Conservation (phyloP, 441 rosid species). For the Eutrema salsugineum region DNA sequence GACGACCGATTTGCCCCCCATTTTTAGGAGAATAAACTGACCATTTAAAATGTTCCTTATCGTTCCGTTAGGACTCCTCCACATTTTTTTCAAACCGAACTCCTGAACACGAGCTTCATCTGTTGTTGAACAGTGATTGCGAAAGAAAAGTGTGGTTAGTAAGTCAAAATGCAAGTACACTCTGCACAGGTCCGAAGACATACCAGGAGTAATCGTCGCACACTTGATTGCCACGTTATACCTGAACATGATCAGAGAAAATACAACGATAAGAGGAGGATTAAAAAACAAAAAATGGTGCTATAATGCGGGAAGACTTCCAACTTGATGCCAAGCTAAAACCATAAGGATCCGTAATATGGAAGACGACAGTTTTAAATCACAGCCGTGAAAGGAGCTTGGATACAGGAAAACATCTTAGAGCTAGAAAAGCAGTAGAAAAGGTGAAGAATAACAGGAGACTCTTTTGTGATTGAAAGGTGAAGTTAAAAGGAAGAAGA, state of each 20-base stretch:
- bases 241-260: constrained; percentile 36
- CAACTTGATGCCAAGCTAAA: not conserved
- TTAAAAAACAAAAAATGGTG: not conserved
- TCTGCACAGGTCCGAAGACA: not conserved
- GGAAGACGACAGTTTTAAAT: not conserved
- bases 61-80: constrained; percentile 97
- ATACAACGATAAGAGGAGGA: not conserved
- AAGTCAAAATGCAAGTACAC: not conserved
- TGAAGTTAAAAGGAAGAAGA: not conserved
- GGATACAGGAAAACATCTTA: not conserved
- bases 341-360: not conserved
- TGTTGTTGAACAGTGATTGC: constrained; percentile 22
- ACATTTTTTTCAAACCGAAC: constrained; percentile 78
- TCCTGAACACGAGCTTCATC: constrained; percentile 88
- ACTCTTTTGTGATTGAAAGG: not conserved
- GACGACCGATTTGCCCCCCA: not conserved
- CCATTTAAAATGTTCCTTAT: constrained; percentile 91
- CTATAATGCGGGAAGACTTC: not conserved
- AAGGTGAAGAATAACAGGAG: not conserved
- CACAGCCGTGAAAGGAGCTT: constrained; percentile 2
- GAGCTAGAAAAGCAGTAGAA: not conserved
- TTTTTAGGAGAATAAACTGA: constrained; percentile 24
- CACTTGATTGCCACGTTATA: constrained; percentile 96
- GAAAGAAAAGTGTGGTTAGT: not conserved
- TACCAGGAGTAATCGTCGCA: constrained; percentile 94